Evolutionary conservation across 2,329 filamentous ascomycete genomes (phyloP).

Genomic region (Pseudogymnoascus sp.): DNA sequence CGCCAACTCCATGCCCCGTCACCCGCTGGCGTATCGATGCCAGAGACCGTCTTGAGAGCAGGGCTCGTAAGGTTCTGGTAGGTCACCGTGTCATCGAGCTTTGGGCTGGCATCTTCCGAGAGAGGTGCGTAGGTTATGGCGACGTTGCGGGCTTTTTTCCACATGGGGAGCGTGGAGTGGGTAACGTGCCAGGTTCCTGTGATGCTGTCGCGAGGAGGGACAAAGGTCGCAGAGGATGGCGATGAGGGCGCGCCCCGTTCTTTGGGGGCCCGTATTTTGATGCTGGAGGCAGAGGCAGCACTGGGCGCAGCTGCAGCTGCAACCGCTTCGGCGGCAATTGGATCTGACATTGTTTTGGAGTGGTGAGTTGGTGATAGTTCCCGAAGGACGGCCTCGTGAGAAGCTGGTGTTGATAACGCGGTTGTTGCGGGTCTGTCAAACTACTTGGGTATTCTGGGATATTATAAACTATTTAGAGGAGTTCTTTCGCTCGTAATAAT

Average conservation of each 20-base stretch:
- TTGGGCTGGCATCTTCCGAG: slow-evolving; percentile 18
- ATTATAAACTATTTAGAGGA: not conserved
- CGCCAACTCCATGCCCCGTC: slow-evolving; percentile 62
- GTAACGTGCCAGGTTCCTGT: slow-evolving; percentile 64
- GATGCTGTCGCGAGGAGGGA: slow-evolving; percentile 47
- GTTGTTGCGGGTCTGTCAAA: not conserved
- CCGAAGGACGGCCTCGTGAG: not conserved
- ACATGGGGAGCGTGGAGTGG: slow-evolving; percentile 71
- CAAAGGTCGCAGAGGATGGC: slow-evolving; percentile 26
- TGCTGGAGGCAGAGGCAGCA: not conserved
- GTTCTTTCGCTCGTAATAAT: not conserved
- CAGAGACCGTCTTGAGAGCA: slow-evolving; percentile 52
- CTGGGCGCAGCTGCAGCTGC: not conserved
- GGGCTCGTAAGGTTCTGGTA: slow-evolving; percentile 49
- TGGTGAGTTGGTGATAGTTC: not conserved
- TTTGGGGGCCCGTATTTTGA: not conserved
- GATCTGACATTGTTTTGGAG: not conserved
- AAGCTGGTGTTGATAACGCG: not conserved
- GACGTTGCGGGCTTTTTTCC: slow-evolving; percentile 71
- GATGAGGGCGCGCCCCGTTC: slow-evolving; percentile 8
- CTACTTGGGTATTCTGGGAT: not conserved
- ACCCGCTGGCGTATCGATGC: slow-evolving; percentile 48
- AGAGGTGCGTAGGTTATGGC: slow-evolving; percentile 65
- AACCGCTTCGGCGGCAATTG: not conserved
- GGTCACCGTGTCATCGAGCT: slow-evolving; percentile 63